phyloP scores from a whole-genome alignment of 805 yeast species.

The Brettanomyces bruxellensis region DNA sequence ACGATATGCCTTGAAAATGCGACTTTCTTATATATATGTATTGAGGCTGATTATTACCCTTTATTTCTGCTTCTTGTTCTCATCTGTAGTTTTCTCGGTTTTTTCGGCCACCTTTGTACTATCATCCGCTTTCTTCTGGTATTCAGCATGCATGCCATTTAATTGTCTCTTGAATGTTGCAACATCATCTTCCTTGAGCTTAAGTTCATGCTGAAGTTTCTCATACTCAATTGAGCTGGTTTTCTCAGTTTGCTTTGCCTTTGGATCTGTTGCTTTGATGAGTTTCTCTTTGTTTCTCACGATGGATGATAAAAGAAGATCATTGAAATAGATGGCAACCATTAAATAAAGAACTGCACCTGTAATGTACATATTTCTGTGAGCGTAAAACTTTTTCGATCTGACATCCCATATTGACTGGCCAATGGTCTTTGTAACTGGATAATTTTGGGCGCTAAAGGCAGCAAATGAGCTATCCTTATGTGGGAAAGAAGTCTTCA shows the following conservation, averaged over 20 bases:
- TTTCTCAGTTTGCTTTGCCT: conserved; percentile 15
- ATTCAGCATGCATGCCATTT: conserved; percentile 29
- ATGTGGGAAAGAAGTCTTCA: conserved; percentile 16
- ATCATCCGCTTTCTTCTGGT: conserved; percentile 25
- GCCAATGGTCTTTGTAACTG: background rate
- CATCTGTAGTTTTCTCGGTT: background rate
- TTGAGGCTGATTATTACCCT: too few relatives aligned
- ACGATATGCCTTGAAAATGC: background rate
- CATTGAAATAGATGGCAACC: conserved; percentile 35
- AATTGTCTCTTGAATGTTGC: conserved; percentile 31
- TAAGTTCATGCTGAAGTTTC: conserved; percentile 26
- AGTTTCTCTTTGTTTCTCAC: conserved; percentile 27
- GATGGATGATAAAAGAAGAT: conserved; percentile 34
- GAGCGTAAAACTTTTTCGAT: conserved; percentile 47
- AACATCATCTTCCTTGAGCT: conserved; percentile 29
- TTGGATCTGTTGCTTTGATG: conserved; percentile 4
- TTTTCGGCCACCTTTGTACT: background rate
- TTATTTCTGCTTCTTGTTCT: background rate
- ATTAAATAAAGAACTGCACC: conserved; percentile 45
- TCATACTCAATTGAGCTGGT: conserved; percentile 22
- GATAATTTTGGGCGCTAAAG: conserved; percentile 1
- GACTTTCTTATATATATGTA: background rate
- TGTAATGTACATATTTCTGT: conserved; percentile 45
- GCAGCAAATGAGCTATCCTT: conserved; percentile 6
- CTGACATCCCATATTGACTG: conserved; percentile 22